phyloP scores from a whole-genome alignment of 768 basidiomycete genomes.

The Amanita rubescens region DNA sequence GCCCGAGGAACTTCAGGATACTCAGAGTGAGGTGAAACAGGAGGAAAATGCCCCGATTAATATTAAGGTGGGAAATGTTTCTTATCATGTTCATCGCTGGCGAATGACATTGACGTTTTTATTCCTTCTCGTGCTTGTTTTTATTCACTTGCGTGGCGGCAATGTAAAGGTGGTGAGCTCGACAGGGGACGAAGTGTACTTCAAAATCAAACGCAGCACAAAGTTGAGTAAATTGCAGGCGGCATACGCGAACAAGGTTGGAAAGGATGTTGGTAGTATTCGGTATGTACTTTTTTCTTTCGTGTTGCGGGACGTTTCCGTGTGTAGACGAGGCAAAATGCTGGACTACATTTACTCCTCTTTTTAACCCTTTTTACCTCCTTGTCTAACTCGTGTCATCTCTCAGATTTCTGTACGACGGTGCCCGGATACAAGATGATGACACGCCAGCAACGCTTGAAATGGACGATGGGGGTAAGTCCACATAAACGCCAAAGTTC shows the following conservation, averaged over 20 bases:
- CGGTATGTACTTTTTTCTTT: constrained; percentile 47
- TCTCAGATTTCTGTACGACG: constrained; percentile 85
- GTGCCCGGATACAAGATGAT: constrained; percentile 75
- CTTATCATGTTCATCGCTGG: neutral
- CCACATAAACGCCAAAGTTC: neutral
- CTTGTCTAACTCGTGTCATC: neutral
- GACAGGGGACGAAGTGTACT: constrained; percentile 84
- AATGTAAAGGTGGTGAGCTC: constrained; percentile 59
- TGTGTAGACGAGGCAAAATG: neutral
- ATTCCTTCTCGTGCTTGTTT: neutral
- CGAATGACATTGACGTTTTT: neutral
- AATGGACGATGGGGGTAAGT: constrained; percentile 83
- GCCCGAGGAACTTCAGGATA: constrained; percentile 28
- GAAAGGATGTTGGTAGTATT: constrained; percentile 81
- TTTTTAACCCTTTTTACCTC: neutral
- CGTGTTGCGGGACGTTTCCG: neutral
- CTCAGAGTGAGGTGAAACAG: constrained; percentile 36
- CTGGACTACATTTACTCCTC: neutral
- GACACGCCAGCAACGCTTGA: constrained; percentile 82
- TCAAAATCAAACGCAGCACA: constrained; percentile 94
- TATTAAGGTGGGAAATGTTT: constrained; percentile 48
- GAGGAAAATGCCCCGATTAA: constrained; percentile 69
- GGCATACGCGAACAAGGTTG: constrained; percentile 89
- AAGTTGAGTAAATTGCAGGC: constrained; percentile 89
- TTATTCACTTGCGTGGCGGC: constrained; percentile 5